Conservation (phyloP, 805 yeast genomes). For the Yueomyces sp. region DNA sequence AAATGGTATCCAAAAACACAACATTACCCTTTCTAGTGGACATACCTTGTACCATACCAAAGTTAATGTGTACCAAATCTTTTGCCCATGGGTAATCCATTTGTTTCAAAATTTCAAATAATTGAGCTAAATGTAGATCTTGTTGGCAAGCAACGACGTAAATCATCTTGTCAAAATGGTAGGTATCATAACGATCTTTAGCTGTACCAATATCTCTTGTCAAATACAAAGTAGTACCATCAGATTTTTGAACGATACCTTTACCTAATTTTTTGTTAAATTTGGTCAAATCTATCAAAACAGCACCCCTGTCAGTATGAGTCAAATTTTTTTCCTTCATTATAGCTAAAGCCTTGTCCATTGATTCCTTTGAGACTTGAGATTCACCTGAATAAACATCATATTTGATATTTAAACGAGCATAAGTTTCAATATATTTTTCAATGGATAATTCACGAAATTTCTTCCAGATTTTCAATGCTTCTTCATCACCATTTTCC, state of each 20-base stretch:
- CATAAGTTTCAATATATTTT: constrained; percentile 76
- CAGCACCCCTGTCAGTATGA: constrained; percentile 83
- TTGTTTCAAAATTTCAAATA: constrained; percentile 84
- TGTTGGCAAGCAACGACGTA: constrained; percentile 95
- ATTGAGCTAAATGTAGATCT: constrained; percentile 86
- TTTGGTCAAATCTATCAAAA: constrained; percentile 69
- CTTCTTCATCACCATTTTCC: constrained; percentile 87
- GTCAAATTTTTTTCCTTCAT: constrained; percentile 59
- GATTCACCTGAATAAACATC: constrained; percentile 94
- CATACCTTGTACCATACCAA: constrained; percentile 98
- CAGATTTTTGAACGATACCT: constrained; percentile 83
- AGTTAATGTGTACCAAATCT: constrained; percentile 69
- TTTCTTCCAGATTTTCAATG: constrained; percentile 66
- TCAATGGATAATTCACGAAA: constrained; percentile 87
- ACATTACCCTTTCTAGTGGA: constrained; percentile 97
- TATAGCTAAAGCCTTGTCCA: constrained; percentile 49
- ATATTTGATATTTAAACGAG: constrained; percentile 78
- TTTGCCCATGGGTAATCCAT: constrained; percentile 85
- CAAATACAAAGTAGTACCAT: constrained; percentile 86
- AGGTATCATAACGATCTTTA: constrained; percentile 69
- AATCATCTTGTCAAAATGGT: constrained; percentile 87
- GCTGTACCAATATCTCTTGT: constrained; percentile 98
- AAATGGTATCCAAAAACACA: constrained; percentile 87
- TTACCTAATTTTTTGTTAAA: constrained; percentile 88
- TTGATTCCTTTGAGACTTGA: constrained; percentile 63